phyloP scores from a whole-genome alignment of 1,139 yeast species.

The Yamadazyma membranifaciens region DNA sequence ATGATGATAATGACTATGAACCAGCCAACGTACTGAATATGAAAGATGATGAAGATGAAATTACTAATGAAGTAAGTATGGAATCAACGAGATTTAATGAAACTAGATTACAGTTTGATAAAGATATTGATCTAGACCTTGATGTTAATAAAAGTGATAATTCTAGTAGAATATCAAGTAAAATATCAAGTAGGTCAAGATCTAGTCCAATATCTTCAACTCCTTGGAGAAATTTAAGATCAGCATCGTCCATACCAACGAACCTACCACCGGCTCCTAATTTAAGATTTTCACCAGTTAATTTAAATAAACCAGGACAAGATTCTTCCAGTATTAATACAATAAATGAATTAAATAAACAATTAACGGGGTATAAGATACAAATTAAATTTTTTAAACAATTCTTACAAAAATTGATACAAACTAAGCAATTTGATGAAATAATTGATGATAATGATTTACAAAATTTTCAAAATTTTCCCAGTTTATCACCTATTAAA shows the following conservation, averaged over 20 bases:
- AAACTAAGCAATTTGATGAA: conserved; percentile 19
- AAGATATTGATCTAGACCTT: conserved; percentile 22
- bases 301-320: conserved; percentile 4
- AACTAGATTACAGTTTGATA: conserved; percentile 31
- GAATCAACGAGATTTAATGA: conserved; percentile 26
- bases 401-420: conserved; percentile 39
- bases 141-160: conserved; percentile 10
- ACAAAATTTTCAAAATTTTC: conserved; percentile 20
- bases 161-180: conserved; percentile 5
- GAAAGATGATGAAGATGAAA: not conserved
- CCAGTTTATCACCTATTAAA: conserved; percentile 10
- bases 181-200: conserved; percentile 7
- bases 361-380: conserved; percentile 41
- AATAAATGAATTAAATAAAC: conserved; percentile 25
- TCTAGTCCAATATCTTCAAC: conserved; percentile 17
- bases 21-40: not conserved
- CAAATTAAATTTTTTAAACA: conserved; percentile 44
- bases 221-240: conserved; percentile 35
- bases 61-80: conserved; percentile 13
- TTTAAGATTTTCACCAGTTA: conserved; percentile 9
- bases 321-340: conserved; percentile 11
- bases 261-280: conserved; percentile 14
- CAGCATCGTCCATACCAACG: conserved; percentile 16
- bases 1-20: too few species aligned
- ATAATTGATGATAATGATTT: conserved; percentile 23